Percentiles rank a stretch among this genome's conserved stretches.
phyloP scores from a whole-genome alignment of 208 protist genomes.

The Kentomonas sorsogonicus region DNA sequence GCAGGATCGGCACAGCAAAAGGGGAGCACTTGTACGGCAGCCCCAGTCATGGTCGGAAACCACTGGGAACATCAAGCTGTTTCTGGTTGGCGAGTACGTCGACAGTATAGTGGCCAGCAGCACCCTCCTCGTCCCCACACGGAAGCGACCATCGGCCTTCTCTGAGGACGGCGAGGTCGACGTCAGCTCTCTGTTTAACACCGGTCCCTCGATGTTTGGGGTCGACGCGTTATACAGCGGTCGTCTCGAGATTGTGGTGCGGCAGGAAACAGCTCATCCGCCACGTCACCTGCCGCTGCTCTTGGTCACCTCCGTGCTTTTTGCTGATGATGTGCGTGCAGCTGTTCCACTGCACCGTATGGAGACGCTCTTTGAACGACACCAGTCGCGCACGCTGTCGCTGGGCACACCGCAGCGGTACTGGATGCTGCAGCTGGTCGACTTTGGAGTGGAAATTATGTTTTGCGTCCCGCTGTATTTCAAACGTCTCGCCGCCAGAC shows the following conservation, averaged over 20 bases:
- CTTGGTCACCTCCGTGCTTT: constrained; percentile 50
- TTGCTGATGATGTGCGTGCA: constrained; percentile 30
- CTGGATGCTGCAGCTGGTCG: no score
- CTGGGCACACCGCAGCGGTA: constrained; percentile 26
- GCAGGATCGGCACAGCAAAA: no score
- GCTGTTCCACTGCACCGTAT: constrained; percentile 29
- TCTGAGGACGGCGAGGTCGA: constrained; percentile 43
- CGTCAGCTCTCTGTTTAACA: constrained; percentile 44
- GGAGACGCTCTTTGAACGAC: constrained; percentile 47
- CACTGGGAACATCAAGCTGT: constrained; percentile 44
- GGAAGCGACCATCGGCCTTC: constrained; percentile 35
- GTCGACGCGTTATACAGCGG: constrained; percentile 46
- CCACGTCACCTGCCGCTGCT: constrained; percentile 49
- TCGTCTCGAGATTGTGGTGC: constrained; percentile 54
- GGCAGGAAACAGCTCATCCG: constrained; percentile 35
- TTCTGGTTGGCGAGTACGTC: constrained; percentile 39
- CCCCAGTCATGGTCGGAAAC: no score
- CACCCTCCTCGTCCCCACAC: constrained; percentile 52
- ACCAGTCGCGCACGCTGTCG: constrained; percentile 34
- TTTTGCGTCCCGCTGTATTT: no score
- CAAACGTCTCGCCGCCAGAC: no score
- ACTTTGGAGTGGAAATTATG: no score
- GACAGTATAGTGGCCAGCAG: constrained; percentile 52
- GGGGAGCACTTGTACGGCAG: no score
- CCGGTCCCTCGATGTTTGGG: constrained; percentile 54